Evolutionary conservation across 1,284 basidiomycete genomes (phyloP), one percentile per base, ranked within the genome.

Genomic region (Trichosporon ovoides): DNA sequence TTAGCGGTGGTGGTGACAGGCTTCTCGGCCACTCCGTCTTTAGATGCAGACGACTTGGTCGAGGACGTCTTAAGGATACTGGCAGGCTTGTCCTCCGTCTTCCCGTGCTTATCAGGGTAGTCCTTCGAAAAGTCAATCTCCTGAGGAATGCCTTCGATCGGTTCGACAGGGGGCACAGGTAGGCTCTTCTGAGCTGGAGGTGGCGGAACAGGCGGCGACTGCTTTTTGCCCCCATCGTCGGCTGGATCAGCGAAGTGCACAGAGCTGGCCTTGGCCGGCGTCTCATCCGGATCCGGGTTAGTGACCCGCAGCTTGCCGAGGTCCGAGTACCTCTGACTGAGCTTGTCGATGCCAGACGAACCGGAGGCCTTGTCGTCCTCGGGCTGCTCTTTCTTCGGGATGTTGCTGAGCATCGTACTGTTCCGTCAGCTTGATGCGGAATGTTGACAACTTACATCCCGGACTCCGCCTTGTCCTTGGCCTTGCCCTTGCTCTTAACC

Each of bases 221-320:
- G 24, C 43, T 48, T 22, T 10, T n/a, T 24, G 16, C 28, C 43
- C 24, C 19, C 28, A 22, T 16, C 24, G 12, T 43, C 40, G 9
- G 22, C 43, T 22, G 43, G 43, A 22, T 48, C 43, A n/a, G 24
- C 43, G 43, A 48, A 48, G 22, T 48, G 43, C 16, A 48, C 43
- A 5, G 43, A 48, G 24, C 24, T 16, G 16, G 43, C 22, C 28
- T 48, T 48, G 22, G 24, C 43, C 6, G 43, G 43, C 16, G 24
- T 31, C 28, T 31, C 28, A 31, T 31, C 24, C 3, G 22, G 43
- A 16, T 48, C 43, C 3, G 43, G 43, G 24, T 48, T 48, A 1
- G 43, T 28, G 14, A 48, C 22, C 7, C 24, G 43, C 43, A 48
- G 14, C 14, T 28, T 48, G 28, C 43, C 43, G 7, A 48, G 16